Base-by-base conservation (phyloP, 2,329 filamentous ascomycete genomes). In the Tolypocladium pustulatum region DNA sequence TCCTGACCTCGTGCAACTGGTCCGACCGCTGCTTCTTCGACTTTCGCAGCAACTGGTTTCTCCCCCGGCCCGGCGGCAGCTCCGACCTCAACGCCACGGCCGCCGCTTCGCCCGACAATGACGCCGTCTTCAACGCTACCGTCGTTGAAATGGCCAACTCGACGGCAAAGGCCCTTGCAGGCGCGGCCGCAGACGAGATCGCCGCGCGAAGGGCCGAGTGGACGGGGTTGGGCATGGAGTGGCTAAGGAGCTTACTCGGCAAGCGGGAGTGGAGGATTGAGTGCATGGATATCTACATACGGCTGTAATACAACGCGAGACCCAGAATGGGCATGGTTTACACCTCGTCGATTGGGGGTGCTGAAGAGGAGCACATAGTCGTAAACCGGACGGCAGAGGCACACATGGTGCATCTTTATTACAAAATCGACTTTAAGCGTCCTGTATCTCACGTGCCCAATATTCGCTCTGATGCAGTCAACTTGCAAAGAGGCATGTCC, bases 1-100 rank as follows among this genome's bases (percentile, higher is more conserved):
- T 97, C 78, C 83, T 92, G 65, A 95, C 91, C 32, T 91, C 88
- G 32, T 94, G 90, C 74, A 88, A 92, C 81, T 94, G 90, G 90
- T 89, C 88, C 64, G 89, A 92, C 71, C 85, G 86, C 57, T 94
- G 90, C 71, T 94, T 97, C 77, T 94, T 97, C 79, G 93, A 97
- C 77, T 89, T 97, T 68, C 82, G 79, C 70, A 89, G 86, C 67
- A 91, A 95, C 76, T 97, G 92, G 93, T 97, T 97, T 73, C 86
- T 92, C 65, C 87, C 92, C n/a, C 83, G 90, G 17, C 77, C 72
- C 65, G 74, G 60, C 63, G 71, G 65, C 63, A 71, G 65, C 63
- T 71, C 61, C 56, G 68, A 36, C 56, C 25, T 12, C 37, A n/a
- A n/a, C 37, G 20, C 62, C 30, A 68, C 69, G 34, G 65, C 68